phyloP scores from a whole-genome alignment of 2,329 filamentous ascomycete genomes.

The Lecanicillium sp. region DNA sequence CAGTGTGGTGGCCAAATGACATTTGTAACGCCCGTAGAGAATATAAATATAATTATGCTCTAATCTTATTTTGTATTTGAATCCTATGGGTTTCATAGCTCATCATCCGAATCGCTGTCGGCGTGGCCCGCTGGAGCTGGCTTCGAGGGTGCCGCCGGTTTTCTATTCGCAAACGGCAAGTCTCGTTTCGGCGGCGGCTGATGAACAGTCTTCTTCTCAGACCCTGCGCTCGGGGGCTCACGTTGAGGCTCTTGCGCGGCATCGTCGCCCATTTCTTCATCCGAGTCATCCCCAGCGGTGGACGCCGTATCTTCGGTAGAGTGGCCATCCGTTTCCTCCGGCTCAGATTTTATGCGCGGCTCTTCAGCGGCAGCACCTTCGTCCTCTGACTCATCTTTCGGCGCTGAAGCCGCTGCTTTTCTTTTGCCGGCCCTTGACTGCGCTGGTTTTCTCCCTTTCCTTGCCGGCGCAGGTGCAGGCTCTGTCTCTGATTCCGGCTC shows the following conservation, averaged over 20 bases:
- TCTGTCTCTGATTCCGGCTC: constrained; percentile 15
- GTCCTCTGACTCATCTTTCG: constrained; percentile 32
- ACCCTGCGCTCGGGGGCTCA: constrained; percentile 1
- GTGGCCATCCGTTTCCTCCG: constrained; percentile 32
- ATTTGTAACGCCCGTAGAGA: not conserved
- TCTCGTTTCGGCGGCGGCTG: constrained; percentile 29
- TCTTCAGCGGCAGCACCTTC: constrained; percentile 46
- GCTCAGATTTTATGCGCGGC: constrained; percentile 27
- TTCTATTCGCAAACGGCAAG: constrained; percentile 37
- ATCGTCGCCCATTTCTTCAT: constrained; percentile 26
- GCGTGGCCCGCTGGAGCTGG: constrained; percentile 12
- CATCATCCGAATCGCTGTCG: constrained; percentile 50
- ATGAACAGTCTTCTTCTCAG: constrained; percentile 14
- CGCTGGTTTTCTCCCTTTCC: constrained; percentile 16
- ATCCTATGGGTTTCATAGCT: constrained; percentile 30
- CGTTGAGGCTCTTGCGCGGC: constrained; percentile 6
- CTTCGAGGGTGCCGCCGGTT: constrained; percentile 18
- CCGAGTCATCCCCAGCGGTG: constrained; percentile 35
- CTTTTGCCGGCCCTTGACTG: constrained; percentile 41
- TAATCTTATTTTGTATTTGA: constrained; percentile 1
- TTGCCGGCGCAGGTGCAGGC: constrained; percentile 4
- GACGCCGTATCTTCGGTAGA: constrained; percentile 32
- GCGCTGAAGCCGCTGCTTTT: constrained; percentile 33
- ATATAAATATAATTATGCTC: constrained; percentile 4
- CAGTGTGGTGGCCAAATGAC: too few relatives aligned